Evolutionary conservation across 2,329 filamentous ascomycete species (phyloP), one percentile per base, ranked within the genome.

Genomic region (Amauroascus verrucosus): DNA sequence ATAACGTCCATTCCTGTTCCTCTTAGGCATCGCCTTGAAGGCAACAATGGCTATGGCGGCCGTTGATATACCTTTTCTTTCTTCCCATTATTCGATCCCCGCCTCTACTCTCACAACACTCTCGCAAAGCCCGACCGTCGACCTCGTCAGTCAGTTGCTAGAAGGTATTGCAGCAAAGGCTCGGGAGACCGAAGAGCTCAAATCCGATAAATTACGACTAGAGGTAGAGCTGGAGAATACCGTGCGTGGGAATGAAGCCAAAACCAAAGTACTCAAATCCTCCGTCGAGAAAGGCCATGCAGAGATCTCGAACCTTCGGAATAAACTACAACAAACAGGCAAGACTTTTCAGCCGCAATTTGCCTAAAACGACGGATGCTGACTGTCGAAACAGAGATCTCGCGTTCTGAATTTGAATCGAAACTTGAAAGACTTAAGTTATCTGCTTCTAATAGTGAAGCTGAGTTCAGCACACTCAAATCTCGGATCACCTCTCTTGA

Each of bases 171-270:
- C 84, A 22, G 73, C 75, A 28, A 95, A 93, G 68, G 88, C 87
- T 33, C 86, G 84, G 62, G 88, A 95, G 63, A 84, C 81, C 62
- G 88, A 95, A 65, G 79, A 83, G 37, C 73, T 95, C 38, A 88
- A 85, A 62, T 84, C 91, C 8, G 87, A 95, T 59, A 97, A 96
- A 72, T 78, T 96, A 43, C 84, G 88, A 60, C 75, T 87, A 44
- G 88, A 95, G 63, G 93, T 98, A 43, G 90, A 97, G 73, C 79
- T 97, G 6, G 93, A 98, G 68, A 93, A 88, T 69, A 85, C 85
- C 16, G 84, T 95, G 46, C 84, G 89, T 62, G 86, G 81, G 59
- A 84, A 85, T 56, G 91, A 97, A 66, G 82, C 85, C 22, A 86
- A 89, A 69, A 83, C 84, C 59, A 88, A 91, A 65, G 81, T 83